Percentiles rank a stretch among this genome's conserved stretches.
Conservation (phyloP, 805 yeast species). For the Metschnikowia lochheadii region DNA sequence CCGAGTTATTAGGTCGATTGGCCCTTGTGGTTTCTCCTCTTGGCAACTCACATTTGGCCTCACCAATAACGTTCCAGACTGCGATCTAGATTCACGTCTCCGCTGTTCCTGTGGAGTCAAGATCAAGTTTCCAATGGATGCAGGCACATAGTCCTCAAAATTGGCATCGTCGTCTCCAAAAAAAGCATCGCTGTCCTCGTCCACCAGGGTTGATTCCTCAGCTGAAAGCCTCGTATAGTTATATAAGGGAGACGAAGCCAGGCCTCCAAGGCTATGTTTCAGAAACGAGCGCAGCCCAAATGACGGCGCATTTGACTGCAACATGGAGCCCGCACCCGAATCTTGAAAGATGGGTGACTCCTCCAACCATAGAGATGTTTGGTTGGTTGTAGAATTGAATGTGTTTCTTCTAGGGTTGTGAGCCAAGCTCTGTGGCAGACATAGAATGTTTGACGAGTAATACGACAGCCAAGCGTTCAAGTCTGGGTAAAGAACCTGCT, state of each 20-base stretch:
- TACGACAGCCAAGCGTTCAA: neutral
- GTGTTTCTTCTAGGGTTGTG: neutral
- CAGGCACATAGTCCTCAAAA: constrained; percentile 80
- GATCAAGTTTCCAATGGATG: constrained; percentile 66
- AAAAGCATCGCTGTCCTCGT: constrained; percentile 29
- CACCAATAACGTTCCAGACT: constrained; percentile 38
- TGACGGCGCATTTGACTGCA: neutral
- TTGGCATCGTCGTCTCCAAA: constrained; percentile 30
- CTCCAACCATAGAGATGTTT: neutral
- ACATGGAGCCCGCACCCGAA: neutral
- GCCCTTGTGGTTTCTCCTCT: neutral
- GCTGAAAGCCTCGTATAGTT: neutral
- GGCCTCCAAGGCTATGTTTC: neutral
- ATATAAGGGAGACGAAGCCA: neutral
- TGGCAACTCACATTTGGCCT: constrained; percentile 26
- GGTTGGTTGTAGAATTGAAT: neutral
- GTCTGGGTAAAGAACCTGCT: neutral
- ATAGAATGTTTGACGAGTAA: neutral
- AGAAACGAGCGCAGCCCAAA: neutral
- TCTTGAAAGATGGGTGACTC: constrained; percentile 1
- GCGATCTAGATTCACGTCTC: constrained; percentile 63
- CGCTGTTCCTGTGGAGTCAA: constrained; percentile 75
- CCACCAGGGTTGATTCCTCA: constrained; percentile 16
- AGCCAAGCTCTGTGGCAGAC: neutral
- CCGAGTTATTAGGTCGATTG: neutral